A percentile compares a stretch with the other conserved stretches of the same genome.
Conservation (phyloP, 2,329 filamentous ascomycete genomes). For the Colletotrichum sp. region DNA sequence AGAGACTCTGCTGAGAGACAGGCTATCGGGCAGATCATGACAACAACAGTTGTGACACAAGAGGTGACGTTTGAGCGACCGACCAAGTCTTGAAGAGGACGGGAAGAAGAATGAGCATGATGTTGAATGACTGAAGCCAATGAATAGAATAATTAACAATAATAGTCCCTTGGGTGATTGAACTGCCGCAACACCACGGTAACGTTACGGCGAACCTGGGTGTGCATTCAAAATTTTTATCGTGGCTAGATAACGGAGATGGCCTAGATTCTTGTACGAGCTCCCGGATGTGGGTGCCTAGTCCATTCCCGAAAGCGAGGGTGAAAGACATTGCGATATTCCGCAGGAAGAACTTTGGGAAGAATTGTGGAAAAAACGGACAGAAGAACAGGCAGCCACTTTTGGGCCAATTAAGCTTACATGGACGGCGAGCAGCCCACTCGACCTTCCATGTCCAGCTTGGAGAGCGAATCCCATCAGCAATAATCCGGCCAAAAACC, state of each 20-base stretch:
- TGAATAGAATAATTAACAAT: not conserved
- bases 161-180: not conserved
- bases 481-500: not conserved
- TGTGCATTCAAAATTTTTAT: not conserved
- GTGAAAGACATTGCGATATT: not conserved
- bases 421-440: not conserved
- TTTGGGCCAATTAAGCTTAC: not conserved
- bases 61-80: conserved; percentile 2
- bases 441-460: not conserved
- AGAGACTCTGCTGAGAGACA: not conserved
- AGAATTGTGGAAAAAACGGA: not conserved
- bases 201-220: not conserved
- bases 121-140: not conserved
- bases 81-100: not conserved
- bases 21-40: conserved; percentile 17
- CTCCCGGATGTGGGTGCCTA: not conserved
- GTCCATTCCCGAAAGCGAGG: not conserved
- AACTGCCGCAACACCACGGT: not conserved
- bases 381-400: not conserved
- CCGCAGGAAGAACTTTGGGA: not conserved
- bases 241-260: not conserved
- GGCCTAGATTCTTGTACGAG: not conserved
- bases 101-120: not conserved
- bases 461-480: not conserved
- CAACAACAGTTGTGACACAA: conserved; percentile 27